Evolutionary conservation across 2,329 filamentous ascomycete species (phyloP).

Genomic region (Botryotinia narcissicola): DNA sequence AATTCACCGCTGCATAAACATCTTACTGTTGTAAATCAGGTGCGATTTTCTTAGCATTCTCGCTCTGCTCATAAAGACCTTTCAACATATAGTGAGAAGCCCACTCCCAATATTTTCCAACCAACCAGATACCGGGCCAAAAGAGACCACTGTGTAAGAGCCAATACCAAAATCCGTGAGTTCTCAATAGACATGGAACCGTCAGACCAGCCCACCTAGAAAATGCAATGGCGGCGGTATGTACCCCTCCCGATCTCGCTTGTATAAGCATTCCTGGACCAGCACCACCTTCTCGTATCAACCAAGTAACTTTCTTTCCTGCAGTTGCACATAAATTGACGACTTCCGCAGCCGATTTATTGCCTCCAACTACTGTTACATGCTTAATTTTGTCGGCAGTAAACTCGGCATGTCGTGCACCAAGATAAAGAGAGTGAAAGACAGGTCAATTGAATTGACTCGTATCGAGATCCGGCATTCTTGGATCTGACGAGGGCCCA

Average conservation of each 20-base stretch:
- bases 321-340: conserved; percentile 20
- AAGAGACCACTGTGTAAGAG: conserved; percentile 23
- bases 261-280: conserved; percentile 23
- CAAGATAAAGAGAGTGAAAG: conserved; percentile 24
- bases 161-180: conserved; percentile 24
- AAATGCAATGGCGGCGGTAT: conserved; percentile 20
- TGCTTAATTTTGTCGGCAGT: conserved; percentile 19
- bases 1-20: not conserved
- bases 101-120: conserved; percentile 20
- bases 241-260: conserved; percentile 11
- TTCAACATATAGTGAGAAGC: conserved; percentile 17
- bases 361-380: conserved; percentile 26
- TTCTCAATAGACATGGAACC: conserved; percentile 13
- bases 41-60: conserved; percentile 17
- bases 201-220: conserved; percentile 14
- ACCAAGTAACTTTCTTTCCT: conserved; percentile 28
- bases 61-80: conserved; percentile 14
- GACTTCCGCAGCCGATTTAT: conserved; percentile 26
- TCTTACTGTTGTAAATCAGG: conserved; percentile 19
- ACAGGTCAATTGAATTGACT: conserved; percentile 18
- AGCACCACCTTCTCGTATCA: conserved; percentile 25
- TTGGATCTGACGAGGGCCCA: conserved; percentile 22
- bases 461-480: conserved; percentile 21
- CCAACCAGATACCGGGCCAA: conserved; percentile 19
- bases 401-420: conserved; percentile 14